A percentile compares a stretch with the other conserved stretches of the same genome.
Conservation (phyloP, 2,329 filamentous ascomycete genomes). For the Emmonsiellopsis sp. region DNA sequence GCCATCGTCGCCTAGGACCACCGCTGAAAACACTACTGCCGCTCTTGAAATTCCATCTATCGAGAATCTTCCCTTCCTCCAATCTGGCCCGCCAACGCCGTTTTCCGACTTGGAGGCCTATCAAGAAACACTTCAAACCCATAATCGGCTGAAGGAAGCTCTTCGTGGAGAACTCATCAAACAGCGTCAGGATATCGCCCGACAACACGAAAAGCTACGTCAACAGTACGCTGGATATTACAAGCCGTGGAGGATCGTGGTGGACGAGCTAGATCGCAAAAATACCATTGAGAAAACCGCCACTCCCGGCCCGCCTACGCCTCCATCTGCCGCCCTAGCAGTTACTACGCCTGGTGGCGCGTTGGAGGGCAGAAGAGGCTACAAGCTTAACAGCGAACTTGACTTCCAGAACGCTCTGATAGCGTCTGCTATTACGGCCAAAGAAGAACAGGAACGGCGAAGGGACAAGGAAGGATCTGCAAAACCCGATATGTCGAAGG, state of each 20-base stretch:
- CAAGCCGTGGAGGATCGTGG: conserved; percentile 36
- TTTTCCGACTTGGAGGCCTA: conserved; percentile 37
- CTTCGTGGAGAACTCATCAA: conserved; percentile 31
- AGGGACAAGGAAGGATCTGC: conserved; percentile 35
- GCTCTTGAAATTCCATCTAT: conserved; percentile 26
- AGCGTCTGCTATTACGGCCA: conserved; percentile 39
- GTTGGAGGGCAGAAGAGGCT: conserved; percentile 32
- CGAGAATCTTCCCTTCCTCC: conserved; percentile 39
- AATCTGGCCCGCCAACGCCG: conserved; percentile 33
- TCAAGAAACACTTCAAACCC: conserved; percentile 31
- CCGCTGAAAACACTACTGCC: conserved; percentile 11
- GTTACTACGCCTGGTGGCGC: conserved; percentile 13
- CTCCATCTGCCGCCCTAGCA: conserved; percentile 10
- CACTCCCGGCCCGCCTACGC: conserved; percentile 29
- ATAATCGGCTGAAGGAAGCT: conserved; percentile 30
- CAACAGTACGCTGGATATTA: conserved; percentile 34
- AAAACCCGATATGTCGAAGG: conserved; percentile 35
- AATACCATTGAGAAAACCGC: conserved; percentile 28
- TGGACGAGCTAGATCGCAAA: conserved; percentile 34
- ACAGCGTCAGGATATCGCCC: conserved; percentile 28
- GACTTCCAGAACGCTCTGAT: conserved; percentile 41
- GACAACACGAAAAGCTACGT: conserved; percentile 32
- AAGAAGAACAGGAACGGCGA: conserved; percentile 39
- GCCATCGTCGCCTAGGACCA: not conserved
- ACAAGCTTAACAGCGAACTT: conserved; percentile 41